phyloP scores from a whole-genome alignment of 2,329 filamentous ascomycete genomes.

The Aspergillus novoparasiticus region DNA sequence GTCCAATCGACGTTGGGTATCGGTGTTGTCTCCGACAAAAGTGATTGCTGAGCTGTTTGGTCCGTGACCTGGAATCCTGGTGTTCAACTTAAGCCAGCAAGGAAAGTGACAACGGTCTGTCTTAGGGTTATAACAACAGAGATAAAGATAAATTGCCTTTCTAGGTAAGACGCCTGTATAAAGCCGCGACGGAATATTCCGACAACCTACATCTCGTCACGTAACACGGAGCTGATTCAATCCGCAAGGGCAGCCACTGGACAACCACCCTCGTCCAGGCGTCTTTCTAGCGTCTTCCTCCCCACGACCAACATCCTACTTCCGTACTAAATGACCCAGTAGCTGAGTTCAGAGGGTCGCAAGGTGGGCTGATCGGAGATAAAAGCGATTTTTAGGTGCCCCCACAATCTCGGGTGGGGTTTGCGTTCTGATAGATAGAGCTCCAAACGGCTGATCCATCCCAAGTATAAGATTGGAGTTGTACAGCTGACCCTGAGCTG shows the following conservation, averaged over 20 bases:
- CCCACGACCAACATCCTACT: too few species aligned
- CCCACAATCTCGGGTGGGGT: too few species aligned
- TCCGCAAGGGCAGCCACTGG: neutral
- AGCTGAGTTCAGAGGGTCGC: too few species aligned
- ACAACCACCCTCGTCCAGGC: neutral
- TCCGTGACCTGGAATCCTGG: too few species aligned
- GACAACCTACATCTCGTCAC: neutral
- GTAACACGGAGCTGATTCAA: neutral
- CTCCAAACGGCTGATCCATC: neutral
- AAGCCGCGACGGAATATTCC: neutral
- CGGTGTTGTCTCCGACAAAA: neutral
- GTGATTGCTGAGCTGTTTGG: neutral
- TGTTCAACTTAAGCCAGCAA: neutral
- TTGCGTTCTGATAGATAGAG: too few species aligned
- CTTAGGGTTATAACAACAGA: neutral
- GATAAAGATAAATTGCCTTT: neutral
- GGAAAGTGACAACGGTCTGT: neutral
- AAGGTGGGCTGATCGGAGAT: too few species aligned
- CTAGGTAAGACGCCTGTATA: neutral
- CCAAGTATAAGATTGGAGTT: neutral
- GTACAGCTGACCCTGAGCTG: neutral
- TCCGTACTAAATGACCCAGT: too few species aligned
- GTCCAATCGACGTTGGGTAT: neutral
- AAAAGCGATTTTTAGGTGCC: too few species aligned
- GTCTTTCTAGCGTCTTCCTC: neutral